phyloP scores from a whole-genome alignment of 2,329 filamentous ascomycete genomes.

The Mycogone perniciosa region DNA sequence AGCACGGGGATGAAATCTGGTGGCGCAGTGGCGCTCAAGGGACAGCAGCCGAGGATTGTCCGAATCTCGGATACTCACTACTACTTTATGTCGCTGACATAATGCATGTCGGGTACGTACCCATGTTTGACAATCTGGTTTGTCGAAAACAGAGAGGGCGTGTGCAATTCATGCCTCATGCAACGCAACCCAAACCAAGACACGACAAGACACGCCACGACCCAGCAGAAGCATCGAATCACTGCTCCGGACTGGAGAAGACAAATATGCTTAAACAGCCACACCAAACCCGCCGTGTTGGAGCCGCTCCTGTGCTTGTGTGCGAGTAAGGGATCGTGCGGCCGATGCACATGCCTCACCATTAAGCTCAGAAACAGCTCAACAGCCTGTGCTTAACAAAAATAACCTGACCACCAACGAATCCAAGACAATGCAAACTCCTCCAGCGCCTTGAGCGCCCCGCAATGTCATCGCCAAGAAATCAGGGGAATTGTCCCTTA shows the following conservation, averaged over 20 bases:
- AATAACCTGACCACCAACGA: conserved; percentile 1
- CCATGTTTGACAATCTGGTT: too few relatives aligned
- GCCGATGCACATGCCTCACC: background rate
- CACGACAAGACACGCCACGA: background rate
- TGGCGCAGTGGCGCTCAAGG: too few relatives aligned
- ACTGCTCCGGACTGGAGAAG: background rate
- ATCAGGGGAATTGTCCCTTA: conserved; percentile 3
- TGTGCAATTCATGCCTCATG: too few relatives aligned
- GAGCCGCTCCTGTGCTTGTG: background rate
- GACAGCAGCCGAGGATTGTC: too few relatives aligned
- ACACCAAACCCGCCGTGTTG: background rate
- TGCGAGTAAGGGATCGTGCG: background rate
- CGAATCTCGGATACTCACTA: too few relatives aligned
- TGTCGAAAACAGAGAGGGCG: too few relatives aligned
- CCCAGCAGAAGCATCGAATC: background rate
- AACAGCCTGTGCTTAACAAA: background rate
- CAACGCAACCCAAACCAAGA: background rate
- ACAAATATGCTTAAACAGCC: conserved; percentile 9
- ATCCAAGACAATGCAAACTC: conserved; percentile 2
- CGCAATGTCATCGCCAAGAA: conserved; percentile 8
- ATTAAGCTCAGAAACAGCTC: background rate
- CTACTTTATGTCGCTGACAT: too few relatives aligned
- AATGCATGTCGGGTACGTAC: too few relatives aligned
- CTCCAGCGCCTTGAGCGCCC: background rate
- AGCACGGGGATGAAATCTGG: too few relatives aligned